Evolutionary conservation across 2,329 filamentous ascomycete species (phyloP), one percentile per base, ranked within the genome.

Genomic region (Colletotrichum sublineola): DNA sequence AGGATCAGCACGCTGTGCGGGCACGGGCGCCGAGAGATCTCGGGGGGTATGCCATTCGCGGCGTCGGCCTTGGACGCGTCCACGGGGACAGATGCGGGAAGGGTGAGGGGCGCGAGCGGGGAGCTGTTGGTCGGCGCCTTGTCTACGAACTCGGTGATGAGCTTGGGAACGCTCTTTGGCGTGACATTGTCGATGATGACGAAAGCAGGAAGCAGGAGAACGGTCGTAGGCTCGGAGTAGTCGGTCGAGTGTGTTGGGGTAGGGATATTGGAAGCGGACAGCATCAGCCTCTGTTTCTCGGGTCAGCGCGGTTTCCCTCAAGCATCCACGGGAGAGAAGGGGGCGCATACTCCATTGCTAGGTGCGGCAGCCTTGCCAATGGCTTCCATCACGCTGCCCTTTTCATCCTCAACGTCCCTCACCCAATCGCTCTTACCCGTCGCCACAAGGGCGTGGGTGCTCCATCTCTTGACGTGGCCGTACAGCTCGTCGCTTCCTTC

Each of bases 351-450:
- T 70, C 93, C 93, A 74, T 93, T 94, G 36, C 81, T 86, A 1
- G 92, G 92, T 79, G 86, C 87, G 14, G 86, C 83, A 1, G 86
- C 86, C 66, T 84, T 84, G 18, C 83, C 88, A 76, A 95, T 88
- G 1, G 93, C 93, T 84, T 94, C 86, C 93, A 96, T 96, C 42
- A 96, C 88, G 79, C 92, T 94, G 7, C 93, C 93, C 82, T 93
- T 92, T 85, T 98, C 96, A 79, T 98, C 93, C 68, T 89, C 90
- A 57, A 97, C 94, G 84, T 97, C 93, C 73, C 94, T 85, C 79
- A 96, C 93, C 96, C 96, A 99, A 82, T 99, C 96, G 36, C 92
- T 89, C 88, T 98, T 97, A 73, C 95, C 94, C n/a, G 96, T 99
- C 33, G 94, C 96, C 20, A 98, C 94, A 42, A 99, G 85, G 74